These are phyloP conservation scores for Exobasidium rhododendri DNA, from an alignment of 1,284 basidiomycete genomes.

Conservation along the genomic window DNA sequence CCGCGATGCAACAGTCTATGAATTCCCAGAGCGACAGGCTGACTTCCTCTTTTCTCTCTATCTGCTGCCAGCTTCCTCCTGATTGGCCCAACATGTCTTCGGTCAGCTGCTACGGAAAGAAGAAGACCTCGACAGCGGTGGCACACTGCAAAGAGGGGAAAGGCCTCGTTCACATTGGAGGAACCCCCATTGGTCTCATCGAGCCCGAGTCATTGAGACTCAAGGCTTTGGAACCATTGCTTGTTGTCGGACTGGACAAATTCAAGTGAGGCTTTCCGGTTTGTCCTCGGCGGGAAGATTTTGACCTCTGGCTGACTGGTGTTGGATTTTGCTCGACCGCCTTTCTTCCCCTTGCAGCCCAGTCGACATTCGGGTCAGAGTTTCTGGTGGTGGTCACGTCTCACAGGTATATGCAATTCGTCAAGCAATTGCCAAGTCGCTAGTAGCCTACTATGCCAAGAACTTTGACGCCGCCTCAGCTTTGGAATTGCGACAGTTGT, in stretches of 20 bases:
- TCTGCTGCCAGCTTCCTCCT: background rate
- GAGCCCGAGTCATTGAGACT: constrained; percentile 85
- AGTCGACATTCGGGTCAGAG: constrained; percentile 94
- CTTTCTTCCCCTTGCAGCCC: constrained; percentile 26
- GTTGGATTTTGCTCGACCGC: background rate
- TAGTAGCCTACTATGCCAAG: constrained; percentile 96
- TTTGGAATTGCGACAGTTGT: constrained; percentile 52
- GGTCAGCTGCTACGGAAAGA: constrained; percentile 57
- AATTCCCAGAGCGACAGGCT: no score
- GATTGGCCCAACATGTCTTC: constrained; percentile 19
- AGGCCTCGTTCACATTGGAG: constrained; percentile 95
- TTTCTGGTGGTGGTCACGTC: constrained; percentile 98
- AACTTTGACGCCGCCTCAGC: constrained; percentile 97
- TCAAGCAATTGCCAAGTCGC: constrained; percentile 96
- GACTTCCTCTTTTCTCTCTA: background rate
- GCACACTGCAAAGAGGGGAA: constrained; percentile 70
- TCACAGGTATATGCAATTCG: constrained; percentile 99
- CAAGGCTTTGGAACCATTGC: constrained; percentile 84
- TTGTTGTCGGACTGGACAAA: constrained; percentile 55
- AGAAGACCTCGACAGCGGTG: constrained; percentile 55
- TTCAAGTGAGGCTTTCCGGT: constrained; percentile 48
- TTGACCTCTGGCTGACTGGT: background rate
- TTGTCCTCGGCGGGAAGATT: background rate
- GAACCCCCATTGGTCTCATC: constrained; percentile 90
- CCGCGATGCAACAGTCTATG: no score